Conservation (phyloP, 1,284 basidiomycete species). For the Phylloboletellus chloephorus region DNA sequence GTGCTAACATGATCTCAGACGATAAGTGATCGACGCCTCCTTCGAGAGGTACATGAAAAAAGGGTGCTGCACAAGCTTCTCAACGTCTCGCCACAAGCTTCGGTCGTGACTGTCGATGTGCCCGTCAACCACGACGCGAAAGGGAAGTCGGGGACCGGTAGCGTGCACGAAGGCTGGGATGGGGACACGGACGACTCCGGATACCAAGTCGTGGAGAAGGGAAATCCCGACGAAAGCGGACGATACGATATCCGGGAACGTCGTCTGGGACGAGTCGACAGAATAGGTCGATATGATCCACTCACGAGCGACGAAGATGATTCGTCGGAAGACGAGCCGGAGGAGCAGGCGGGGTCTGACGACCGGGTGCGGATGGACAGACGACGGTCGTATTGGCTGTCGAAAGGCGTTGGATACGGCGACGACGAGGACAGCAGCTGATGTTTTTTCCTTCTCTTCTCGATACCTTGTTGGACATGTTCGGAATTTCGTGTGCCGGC, state of each 20-base stretch:
- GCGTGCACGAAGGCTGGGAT: conserved; percentile 36
- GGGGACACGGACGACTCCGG: conserved; percentile 32
- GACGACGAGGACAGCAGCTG: conserved; percentile 32
- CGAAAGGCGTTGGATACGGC: conserved; percentile 25
- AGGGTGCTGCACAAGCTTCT: conserved; percentile 58
- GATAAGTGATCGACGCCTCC: conserved; percentile 62
- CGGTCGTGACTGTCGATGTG: conserved; percentile 22
- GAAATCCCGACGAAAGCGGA: conserved; percentile 24
- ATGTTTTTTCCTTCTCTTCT: conserved; percentile 2
- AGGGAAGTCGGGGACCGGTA: conserved; percentile 14
- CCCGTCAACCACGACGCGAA: conserved; percentile 10
- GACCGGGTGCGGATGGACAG: conserved; percentile 14
- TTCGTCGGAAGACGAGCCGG: conserved; percentile 21
- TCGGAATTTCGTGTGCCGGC: neutral
- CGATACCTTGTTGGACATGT: neutral
- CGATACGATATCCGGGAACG: conserved; percentile 28
- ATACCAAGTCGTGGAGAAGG: conserved; percentile 5
- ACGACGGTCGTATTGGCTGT: conserved; percentile 32
- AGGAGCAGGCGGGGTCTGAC: conserved; percentile 18
- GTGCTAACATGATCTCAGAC: conserved; percentile 41
- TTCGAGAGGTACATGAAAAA: conserved; percentile 66
- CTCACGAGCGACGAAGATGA: conserved; percentile 29
- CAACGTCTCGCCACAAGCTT: conserved; percentile 39
- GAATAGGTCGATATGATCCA: conserved; percentile 9
- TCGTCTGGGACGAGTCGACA: conserved; percentile 3